Percentiles rank a stretch among this genome's conserved stretches.
Evolutionary conservation across 139 green algal species (phyloP).

Genomic region (Deuterostichococcus epilithicus): DNA sequence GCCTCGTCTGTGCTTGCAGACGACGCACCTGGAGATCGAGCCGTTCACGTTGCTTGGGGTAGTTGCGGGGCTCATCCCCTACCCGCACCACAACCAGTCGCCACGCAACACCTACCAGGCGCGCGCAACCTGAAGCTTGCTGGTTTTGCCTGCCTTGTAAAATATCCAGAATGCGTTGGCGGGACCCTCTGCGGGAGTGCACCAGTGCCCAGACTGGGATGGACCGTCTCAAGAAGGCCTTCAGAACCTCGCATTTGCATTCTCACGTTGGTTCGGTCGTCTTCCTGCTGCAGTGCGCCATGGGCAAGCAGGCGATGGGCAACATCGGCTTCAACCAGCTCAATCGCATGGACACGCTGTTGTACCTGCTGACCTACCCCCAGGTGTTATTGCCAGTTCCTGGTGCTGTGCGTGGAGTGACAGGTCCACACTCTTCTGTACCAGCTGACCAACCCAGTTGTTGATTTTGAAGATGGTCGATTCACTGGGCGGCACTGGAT

Average conservation of each 20-base stretch:
- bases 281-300: slow-evolving; percentile 75
- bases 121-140: neutral
- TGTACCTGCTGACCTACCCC: slow-evolving; percentile 96
- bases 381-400: too few relatives aligned
- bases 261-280: too few relatives aligned
- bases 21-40: slow-evolving; percentile 98
- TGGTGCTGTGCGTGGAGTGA: too few relatives aligned
- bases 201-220: neutral
- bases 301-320: slow-evolving; percentile 99
- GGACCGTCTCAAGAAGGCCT: neutral
- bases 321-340: slow-evolving; percentile 97
- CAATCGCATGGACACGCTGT: slow-evolving; percentile 91
- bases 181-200: neutral
- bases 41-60: slow-evolving; percentile 98
- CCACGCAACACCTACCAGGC: slow-evolving; percentile 98
- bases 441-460: too few relatives aligned
- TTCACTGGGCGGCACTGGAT: too few relatives aligned
- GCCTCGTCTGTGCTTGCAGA: slow-evolving; percentile 28
- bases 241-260: neutral
- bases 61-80: slow-evolving; percentile 96
- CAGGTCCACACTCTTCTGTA: too few relatives aligned
- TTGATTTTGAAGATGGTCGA: too few relatives aligned
- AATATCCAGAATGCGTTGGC: neutral
- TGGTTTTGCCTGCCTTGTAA: neutral
- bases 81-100: slow-evolving; percentile 99